Percentiles rank a stretch among this genome's conserved stretches.
phyloP scores from a whole-genome alignment of 2,329 filamentous ascomycete genomes.

The Parasarocladium wereldwijsianum region DNA sequence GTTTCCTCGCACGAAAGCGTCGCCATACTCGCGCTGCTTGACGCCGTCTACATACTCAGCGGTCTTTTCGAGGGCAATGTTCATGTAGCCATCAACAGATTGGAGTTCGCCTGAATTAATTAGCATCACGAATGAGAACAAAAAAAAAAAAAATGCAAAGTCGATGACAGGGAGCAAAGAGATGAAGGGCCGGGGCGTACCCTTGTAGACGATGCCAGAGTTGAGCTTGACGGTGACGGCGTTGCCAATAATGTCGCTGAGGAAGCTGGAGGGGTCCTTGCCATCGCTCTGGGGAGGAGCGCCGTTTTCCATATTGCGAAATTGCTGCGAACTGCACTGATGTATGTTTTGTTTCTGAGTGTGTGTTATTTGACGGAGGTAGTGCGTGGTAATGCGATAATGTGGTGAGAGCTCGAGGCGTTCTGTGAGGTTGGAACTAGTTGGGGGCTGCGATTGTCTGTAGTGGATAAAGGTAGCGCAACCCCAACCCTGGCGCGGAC shows the following conservation, averaged over 20 bases:
- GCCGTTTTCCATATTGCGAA: slow-evolving; percentile 62
- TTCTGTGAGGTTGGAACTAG: too few relatives aligned
- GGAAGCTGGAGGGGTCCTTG: slow-evolving; percentile 84
- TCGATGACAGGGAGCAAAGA: too few relatives aligned
- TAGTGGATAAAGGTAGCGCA: too few relatives aligned
- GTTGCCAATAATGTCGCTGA: slow-evolving; percentile 87
- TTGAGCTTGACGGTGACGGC: slow-evolving; percentile 95
- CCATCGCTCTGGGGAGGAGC: slow-evolving; percentile 50
- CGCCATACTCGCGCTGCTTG: slow-evolving; percentile 72
- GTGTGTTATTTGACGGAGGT: too few relatives aligned
- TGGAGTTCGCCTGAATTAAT: slow-evolving; percentile 77
- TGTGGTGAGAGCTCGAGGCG: too few relatives aligned
- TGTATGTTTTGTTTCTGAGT: too few relatives aligned
- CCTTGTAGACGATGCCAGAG: slow-evolving; percentile 97
- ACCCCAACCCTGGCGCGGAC: too few relatives aligned
- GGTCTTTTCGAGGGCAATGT: slow-evolving; percentile 93
- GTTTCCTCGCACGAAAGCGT: slow-evolving; percentile 91
- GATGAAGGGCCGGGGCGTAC: slow-evolving; percentile 29
- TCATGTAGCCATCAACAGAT: slow-evolving; percentile 98
- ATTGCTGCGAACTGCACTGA: too few relatives aligned
- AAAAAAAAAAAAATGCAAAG: too few relatives aligned
- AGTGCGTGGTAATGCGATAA: too few relatives aligned
- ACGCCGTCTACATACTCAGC: slow-evolving; percentile 80
- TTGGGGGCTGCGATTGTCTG: too few relatives aligned
- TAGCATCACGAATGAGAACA: too few relatives aligned